phyloP scores from a whole-genome alignment of 2,329 filamentous ascomycete genomes.

The Verticillium zaregamsianum region DNA sequence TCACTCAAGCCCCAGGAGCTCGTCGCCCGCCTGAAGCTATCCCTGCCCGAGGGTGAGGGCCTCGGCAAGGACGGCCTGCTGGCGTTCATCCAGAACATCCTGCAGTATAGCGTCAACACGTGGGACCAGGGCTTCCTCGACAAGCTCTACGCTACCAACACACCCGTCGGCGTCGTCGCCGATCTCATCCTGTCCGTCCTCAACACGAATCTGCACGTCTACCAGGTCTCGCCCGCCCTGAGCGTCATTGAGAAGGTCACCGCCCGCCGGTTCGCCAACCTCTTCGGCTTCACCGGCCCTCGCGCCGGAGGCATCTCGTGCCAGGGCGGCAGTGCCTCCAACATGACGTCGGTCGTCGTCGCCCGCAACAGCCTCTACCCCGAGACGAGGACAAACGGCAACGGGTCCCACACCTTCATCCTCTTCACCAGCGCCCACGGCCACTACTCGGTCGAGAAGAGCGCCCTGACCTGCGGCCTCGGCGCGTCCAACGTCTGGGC shows the following conservation, averaged over 20 bases:
- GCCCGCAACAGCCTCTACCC: constrained; percentile 85
- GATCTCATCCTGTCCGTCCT: constrained; percentile 80
- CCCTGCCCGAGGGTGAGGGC: constrained; percentile 52
- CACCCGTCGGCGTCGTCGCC: constrained; percentile 78
- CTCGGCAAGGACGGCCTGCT: constrained; percentile 71
- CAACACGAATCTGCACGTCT: constrained; percentile 94
- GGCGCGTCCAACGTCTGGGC: constrained; percentile 69
- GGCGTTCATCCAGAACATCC: constrained; percentile 62
- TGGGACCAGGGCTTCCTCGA: constrained; percentile 97
- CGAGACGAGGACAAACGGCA: constrained; percentile 69
- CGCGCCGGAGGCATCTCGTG: constrained; percentile 70
- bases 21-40: constrained; percentile 49
- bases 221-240: constrained; percentile 85
- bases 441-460: constrained; percentile 94
- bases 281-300: constrained; percentile 73
- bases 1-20: constrained; percentile 55
- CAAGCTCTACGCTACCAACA: constrained; percentile 89
- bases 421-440: constrained; percentile 87
- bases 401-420: constrained; percentile 62
- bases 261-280: constrained; percentile 63
- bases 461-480: constrained; percentile 84
- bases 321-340: constrained; percentile 80
- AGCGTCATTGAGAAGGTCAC: constrained; percentile 86
- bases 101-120: constrained; percentile 92
- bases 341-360: constrained; percentile 79